Evolutionary conservation across 2,329 filamentous ascomycete genomes (phyloP).

Genomic region (Colletotrichum musae): DNA sequence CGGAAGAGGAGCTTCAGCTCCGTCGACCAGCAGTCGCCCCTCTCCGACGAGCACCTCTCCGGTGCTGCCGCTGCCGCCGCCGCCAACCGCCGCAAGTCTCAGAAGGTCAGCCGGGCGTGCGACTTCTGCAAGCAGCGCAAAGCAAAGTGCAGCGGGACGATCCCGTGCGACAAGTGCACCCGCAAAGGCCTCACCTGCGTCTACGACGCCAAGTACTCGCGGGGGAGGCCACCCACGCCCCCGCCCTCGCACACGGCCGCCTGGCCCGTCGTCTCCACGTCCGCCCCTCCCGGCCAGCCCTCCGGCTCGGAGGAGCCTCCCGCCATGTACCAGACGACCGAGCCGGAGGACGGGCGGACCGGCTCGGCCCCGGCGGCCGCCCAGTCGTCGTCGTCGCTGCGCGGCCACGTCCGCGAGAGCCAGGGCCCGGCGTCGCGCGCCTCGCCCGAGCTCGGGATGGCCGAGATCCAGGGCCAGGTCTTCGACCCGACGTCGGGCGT

Average conservation of each 20-base stretch:
- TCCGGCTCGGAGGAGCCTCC: constrained; percentile 28
- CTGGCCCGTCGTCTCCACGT: constrained; percentile 14
- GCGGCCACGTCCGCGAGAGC: constrained; percentile 27
- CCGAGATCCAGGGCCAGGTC: constrained; percentile 65
- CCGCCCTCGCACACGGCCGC: constrained; percentile 44
- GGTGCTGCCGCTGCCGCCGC: constrained; percentile 3
- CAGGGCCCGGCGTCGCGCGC: constrained; percentile 43
- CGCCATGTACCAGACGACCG: constrained; percentile 25
- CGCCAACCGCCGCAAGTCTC: constrained; percentile 43
- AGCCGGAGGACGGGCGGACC: background rate
- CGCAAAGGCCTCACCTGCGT: constrained; percentile 47
- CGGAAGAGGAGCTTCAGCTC: constrained; percentile 36
- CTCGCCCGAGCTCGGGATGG: constrained; percentile 49
- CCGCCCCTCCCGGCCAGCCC: constrained; percentile 1
- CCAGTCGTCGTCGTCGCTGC: background rate
- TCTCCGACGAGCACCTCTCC: constrained; percentile 31
- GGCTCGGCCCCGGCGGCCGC: background rate
- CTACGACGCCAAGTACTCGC: constrained; percentile 51
- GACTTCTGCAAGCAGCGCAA: constrained; percentile 57
- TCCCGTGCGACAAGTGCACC: constrained; percentile 51
- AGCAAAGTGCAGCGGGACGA: constrained; percentile 53
- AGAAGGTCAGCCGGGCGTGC: constrained; percentile 55
- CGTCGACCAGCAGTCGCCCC: constrained; percentile 30
- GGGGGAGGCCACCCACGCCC: constrained; percentile 52
- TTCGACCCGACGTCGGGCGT: constrained; percentile 69